Evolutionary conservation across 2,329 filamentous ascomycete species (phyloP).

Genomic region (Aspergillus caelatus): DNA sequence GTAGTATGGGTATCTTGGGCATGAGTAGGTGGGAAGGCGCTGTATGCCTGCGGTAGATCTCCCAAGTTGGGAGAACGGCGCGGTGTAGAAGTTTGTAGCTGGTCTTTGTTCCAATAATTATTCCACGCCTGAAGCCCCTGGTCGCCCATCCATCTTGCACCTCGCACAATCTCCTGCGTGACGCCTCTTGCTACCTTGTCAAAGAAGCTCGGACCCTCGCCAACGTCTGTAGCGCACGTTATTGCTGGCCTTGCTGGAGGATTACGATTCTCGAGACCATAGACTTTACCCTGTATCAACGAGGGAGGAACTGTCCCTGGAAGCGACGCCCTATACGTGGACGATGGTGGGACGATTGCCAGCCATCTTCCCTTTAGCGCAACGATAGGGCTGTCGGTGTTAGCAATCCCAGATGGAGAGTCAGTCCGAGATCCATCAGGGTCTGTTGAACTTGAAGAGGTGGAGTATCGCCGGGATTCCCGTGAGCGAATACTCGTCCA

Average conservation of each 20-base stretch:
- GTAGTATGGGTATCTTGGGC: constrained; percentile 43
- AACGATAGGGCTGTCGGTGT: constrained; percentile 43
- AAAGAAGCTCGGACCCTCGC: constrained; percentile 51
- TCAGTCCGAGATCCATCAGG: constrained; percentile 46
- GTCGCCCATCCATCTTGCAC: constrained; percentile 53
- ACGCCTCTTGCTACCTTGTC: constrained; percentile 52
- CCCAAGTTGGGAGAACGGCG: constrained; percentile 34
- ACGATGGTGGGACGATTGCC: constrained; percentile 47
- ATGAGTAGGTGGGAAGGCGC: constrained; percentile 51
- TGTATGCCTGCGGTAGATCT: constrained; percentile 36
- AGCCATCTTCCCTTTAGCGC: constrained; percentile 51
- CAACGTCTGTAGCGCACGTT: constrained; percentile 49
- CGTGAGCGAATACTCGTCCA: constrained; percentile 80
- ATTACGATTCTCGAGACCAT: constrained; percentile 46
- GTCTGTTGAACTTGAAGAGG: constrained; percentile 50
- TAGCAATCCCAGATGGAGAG: constrained; percentile 31
- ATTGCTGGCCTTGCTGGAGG: constrained; percentile 46
- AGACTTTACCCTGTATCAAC: constrained; percentile 38
- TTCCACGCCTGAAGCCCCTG: constrained; percentile 55
- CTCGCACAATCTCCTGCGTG: constrained; percentile 52
- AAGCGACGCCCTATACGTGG: constrained; percentile 42
- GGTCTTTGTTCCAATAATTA: constrained; percentile 53
- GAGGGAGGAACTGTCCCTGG: constrained; percentile 43
- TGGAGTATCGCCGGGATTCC: constrained; percentile 47
- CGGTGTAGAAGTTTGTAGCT: constrained; percentile 29